Base-by-base conservation (phyloP, 2,329 filamentous ascomycete genomes). In the Aspergillus phoenicis region DNA sequence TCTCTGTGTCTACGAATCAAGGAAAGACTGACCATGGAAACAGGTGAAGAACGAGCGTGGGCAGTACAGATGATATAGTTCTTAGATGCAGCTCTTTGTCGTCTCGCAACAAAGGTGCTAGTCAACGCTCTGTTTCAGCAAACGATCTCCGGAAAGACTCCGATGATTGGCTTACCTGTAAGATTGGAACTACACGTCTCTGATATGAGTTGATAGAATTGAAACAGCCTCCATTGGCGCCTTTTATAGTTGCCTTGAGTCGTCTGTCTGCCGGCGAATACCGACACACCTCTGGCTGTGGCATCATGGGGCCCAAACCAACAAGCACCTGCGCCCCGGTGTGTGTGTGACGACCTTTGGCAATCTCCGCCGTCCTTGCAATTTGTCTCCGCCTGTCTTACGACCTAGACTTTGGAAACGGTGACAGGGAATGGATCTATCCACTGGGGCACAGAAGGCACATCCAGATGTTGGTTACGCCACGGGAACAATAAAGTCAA, bases 241-340 rank as follows among this genome's bases (percentile, higher is more conserved):
- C 28, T 47, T 36, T 28, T 56, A 56, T 56, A 20, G 15, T 47
- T n/a, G 22, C 8, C 41, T 10, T 3, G 11, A 36, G 5, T 22
- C 39, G 17, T 33, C 5, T 15, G 13, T 36, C 17, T 26, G 17
- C 26, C 53, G 53, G 39, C 41, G 4, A 56, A 56, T 56, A 56
- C 45, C 3, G 28, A 13, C 39, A 24, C 6, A 24, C 6, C 22
- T n/a, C 52, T 5, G 7, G 7, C 22, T 36, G 38, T 41, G 7
- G 8, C n/a, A 47, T 56, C 53, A 56, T 56, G 53, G 53, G 53
- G 39, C n/a, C 41, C 24, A n/a, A 55, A 11, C 22, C 38, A 22
- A n/a, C 20, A 28, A 41, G 8, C 52, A 22, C 11, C 53, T 10
- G 41, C 45, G 8, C 7, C 15, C 53, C 15, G 26, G 5, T n/a